Evolutionary conservation across 345 rosid species (phyloP).

Genomic region (Barbarea vulgaris): DNA sequence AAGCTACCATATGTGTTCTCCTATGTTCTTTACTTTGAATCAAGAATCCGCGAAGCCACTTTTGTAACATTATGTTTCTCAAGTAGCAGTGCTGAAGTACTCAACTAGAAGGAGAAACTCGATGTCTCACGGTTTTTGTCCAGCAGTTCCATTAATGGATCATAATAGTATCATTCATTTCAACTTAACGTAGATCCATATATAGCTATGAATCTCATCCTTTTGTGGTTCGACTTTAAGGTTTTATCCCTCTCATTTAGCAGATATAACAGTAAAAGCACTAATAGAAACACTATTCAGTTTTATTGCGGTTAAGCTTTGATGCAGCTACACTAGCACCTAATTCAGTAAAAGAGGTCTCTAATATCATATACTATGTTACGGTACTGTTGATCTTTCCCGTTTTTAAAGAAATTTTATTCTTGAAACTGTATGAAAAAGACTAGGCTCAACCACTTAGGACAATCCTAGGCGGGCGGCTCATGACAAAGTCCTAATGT

Average conservation of each 20-base stretch:
- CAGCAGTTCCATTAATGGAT: slow-evolving; percentile 65
- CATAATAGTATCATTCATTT: slow-evolving; percentile 29
- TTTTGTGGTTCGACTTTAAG: neutral
- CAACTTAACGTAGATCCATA: neutral
- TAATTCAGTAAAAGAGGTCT: slow-evolving; percentile 62
- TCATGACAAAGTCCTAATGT: too few species aligned
- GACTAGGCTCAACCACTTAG: slow-evolving; percentile 38
- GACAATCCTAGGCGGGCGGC: too few species aligned
- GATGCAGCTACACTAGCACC: slow-evolving; percentile 50
- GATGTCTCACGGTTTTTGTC: slow-evolving; percentile 45
- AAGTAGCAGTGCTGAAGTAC: slow-evolving; percentile 51
- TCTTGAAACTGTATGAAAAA: slow-evolving; percentile 56
- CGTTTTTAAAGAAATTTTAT: neutral
- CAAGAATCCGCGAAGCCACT: slow-evolving; percentile 41
- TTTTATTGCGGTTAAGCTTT: slow-evolving; percentile 41
- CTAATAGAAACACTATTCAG: slow-evolving; percentile 1
- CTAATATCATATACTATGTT: neutral
- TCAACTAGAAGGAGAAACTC: slow-evolving; percentile 43
- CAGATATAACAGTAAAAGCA: slow-evolving; percentile 20
- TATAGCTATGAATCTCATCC: neutral
- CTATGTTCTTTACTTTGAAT: slow-evolving; percentile 52
- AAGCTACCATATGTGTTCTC: neutral
- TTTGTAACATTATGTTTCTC: slow-evolving; percentile 45
- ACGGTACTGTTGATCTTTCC: neutral
- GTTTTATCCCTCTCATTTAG: neutral